Base-by-base conservation (phyloP, 2,329 filamentous ascomycete species). In the Aureobasidium sp. region DNA sequence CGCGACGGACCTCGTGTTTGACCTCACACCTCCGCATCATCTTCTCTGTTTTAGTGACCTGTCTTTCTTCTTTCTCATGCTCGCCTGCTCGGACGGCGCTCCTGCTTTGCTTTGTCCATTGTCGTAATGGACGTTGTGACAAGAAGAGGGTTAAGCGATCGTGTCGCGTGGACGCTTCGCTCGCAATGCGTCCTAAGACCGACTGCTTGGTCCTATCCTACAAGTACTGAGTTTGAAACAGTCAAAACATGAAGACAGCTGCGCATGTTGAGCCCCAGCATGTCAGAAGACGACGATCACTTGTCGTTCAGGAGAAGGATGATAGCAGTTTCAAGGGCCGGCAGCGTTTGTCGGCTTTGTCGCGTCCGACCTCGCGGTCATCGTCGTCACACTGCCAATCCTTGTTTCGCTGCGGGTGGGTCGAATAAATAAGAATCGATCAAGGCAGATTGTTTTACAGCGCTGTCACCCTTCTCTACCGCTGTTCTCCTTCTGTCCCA, bases 401-500 rank as follows among this genome's bases (percentile, higher is more conserved):
- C 53, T 57, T 57, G 39, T 57, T 57, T 45, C 39, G 52, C 39
- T 41, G 53, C 45, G 53, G 53, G 53, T 57, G 37, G 14, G 14
- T 25, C 17, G 20, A 45, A 22, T 45, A 45, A 45, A 22, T 45
- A 44, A 36, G 27, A 57, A 45, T 45, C 39, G 39, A 57, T 57
- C 27, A 44, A 57, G 53, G 53, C 41, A 57, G 41, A 41, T 34
- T 36, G n/a, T 25, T 45, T 34, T n/a, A 27, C 45, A 44, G 36
- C 37, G 25, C 51, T 22, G 3, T 11, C 29, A 36, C n/a, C 27
- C n/a, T 44, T 36, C 36, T 15, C 41, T 11, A 36, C 25, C 17
- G 17, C 29, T 45, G 41, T 7, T 36, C 20, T 41, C 52, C 25
- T n/a, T 39, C 53, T 6, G 15, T 7, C 11, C 17, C 12, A 7